Conservation (phyloP, 371 early-diverging fungal species). For the Mortierella sp. region DNA sequence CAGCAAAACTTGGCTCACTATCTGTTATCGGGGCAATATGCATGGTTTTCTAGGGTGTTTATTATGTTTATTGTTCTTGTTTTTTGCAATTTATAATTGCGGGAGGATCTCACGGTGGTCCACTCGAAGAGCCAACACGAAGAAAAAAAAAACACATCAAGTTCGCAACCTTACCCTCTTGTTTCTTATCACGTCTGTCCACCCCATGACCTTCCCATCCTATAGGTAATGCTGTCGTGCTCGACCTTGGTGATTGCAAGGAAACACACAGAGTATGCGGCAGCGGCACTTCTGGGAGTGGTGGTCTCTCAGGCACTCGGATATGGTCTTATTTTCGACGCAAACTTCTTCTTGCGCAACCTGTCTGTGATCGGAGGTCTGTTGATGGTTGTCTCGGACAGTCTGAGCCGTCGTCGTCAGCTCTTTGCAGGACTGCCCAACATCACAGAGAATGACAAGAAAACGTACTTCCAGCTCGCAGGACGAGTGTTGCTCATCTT, state of each 20-base stretch:
- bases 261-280: constrained; percentile 83
- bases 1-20: no score
- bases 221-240: constrained; percentile 79
- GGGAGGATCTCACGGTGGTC: no score
- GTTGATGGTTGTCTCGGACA: constrained; percentile 92
- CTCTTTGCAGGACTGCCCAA: constrained; percentile 92
- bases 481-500: constrained; percentile 93
- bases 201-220: not conserved
- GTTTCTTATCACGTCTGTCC: not conserved
- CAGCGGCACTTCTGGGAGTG: constrained; percentile 81
- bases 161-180: no score
- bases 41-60: no score
- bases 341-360: constrained; percentile 90
- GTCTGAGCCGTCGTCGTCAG: constrained; percentile 68
- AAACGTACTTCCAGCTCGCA: constrained; percentile 89
- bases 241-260: constrained; percentile 83
- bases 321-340: constrained; percentile 92
- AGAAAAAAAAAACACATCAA: no score
- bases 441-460: constrained; percentile 81
- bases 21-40: no score
- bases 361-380: constrained; percentile 94
- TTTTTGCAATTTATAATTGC: no score
- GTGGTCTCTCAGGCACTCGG: constrained; percentile 90
- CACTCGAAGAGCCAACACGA: no score
- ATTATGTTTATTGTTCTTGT: no score